phyloP scores from a whole-genome alignment of 1,284 basidiomycete genomes.

The Pascua sp. region DNA sequence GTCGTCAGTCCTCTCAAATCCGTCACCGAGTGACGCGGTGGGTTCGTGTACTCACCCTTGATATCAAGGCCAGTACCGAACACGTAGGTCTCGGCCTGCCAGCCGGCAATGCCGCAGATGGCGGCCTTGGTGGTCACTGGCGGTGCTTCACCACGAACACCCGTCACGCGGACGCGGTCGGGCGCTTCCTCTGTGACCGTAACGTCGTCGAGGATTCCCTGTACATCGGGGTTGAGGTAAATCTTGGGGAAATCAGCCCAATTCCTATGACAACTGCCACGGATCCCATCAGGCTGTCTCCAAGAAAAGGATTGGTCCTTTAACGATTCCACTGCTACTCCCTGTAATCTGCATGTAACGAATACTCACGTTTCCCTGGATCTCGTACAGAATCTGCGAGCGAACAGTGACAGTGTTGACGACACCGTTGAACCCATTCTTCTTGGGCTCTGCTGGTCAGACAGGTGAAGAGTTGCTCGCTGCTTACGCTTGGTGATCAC shows the following conservation, averaged over 20 bases:
- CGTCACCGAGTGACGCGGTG: no score
- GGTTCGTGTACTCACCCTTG: background rate
- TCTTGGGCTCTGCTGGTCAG: conserved; percentile 1
- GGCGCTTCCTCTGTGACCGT: conserved; percentile 13
- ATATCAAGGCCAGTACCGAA: conserved; percentile 25
- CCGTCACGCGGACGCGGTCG: conserved; percentile 24
- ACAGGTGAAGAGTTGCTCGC: background rate
- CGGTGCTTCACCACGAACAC: conserved; percentile 24
- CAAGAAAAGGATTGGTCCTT: no score
- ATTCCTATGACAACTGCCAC: background rate
- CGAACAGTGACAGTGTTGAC: conserved; percentile 13
- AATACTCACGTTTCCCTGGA: conserved; percentile 19
- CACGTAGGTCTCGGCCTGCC: conserved; percentile 23
- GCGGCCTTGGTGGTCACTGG: conserved; percentile 32
- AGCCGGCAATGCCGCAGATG: conserved; percentile 26
- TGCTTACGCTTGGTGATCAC: conserved; percentile 21
- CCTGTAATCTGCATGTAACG: background rate
- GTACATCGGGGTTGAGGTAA: conserved; percentile 33
- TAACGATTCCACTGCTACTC: background rate
- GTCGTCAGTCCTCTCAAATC: background rate
- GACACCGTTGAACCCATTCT: conserved; percentile 10
- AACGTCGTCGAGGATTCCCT: conserved; percentile 25
- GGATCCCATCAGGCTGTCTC: no score
- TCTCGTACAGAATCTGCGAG: conserved; percentile 21
- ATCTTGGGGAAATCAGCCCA: background rate